Base-by-base conservation (phyloP, 2,329 filamentous ascomycete species). In the Aspergillus alliaceus region DNA sequence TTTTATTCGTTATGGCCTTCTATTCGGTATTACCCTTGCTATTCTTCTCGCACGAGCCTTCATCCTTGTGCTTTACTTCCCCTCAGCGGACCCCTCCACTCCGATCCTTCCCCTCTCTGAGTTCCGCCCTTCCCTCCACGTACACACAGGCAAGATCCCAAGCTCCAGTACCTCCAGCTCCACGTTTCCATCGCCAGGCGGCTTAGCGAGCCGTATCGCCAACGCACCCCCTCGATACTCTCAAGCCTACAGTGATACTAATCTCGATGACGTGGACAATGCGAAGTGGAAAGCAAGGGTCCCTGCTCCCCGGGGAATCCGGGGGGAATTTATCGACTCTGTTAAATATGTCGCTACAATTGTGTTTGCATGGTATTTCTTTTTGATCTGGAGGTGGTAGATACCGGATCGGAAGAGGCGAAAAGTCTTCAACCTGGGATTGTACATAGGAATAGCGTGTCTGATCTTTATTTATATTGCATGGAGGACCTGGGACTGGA, bases 1-100 rank as follows among this genome's bases (percentile, higher is more conserved):
- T 6, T 96, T 93, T 74, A 86, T 95, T 59, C 84, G 85, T 56
- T 99, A 99, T 70, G 85, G 81, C 32, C 77, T 83, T 27, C 79
- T 95, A 15, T 78, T 88, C 1, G 80, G 70, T 8, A 56, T 85
- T 37, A 86, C 83, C 1, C 54, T 86, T 0, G 15, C 77, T 18
- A 54, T 80, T 6, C 74, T 87, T 7, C 53, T 79, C 25, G 57
- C 79, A 15, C 77, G 80, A 42, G 79, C 83, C 12, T 64, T 71
- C 20, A 59, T 69, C 54, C 54, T 70, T 40, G 59, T 68, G n/a
- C 55, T 74, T 22, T 65, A 63, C 47, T 52, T 65, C 6, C 58
- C 68, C 2, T 42, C 57, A 14, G 37, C 59, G 39, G 40, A 57
- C 11, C 20, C 51, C 14, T 40, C 57, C 9, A 58, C 49, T 34